Conservation (phyloP, 371 early-diverging fungal genomes). For the Mucor irregularis region DNA sequence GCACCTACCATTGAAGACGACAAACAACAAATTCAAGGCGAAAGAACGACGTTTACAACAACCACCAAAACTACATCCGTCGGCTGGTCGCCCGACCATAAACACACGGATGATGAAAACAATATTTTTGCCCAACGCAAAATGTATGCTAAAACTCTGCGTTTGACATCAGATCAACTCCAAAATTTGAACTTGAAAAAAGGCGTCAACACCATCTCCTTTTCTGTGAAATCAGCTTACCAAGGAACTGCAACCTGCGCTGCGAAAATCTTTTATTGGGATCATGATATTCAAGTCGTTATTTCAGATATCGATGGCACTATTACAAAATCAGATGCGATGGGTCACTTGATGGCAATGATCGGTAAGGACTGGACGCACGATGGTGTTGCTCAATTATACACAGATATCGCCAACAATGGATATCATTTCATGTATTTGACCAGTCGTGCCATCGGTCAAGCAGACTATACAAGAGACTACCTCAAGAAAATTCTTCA, state of each 20-base stretch:
- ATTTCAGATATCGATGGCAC: conserved; percentile 99
- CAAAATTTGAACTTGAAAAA: conserved; percentile 77
- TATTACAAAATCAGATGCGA: conserved; percentile 97
- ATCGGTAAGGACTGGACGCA: conserved; percentile 99
- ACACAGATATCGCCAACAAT: conserved; percentile 91
- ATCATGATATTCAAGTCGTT: conserved; percentile 84
- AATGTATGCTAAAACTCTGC: conserved; percentile 84
- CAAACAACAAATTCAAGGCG: background rate
- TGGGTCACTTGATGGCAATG: conserved; percentile 97
- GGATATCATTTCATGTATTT: conserved; percentile 97
- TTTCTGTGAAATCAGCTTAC: conserved; percentile 78
- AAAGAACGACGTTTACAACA: conserved; percentile 42
- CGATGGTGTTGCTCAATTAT: conserved; percentile 93
- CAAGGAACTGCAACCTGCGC: conserved; percentile 77
- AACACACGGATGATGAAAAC: conserved; percentile 18
- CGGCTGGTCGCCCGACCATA: conserved; percentile 38
- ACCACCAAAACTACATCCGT: conserved; percentile 47
- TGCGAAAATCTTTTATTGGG: conserved; percentile 90
- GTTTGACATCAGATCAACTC: conserved; percentile 92
- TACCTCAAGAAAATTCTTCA: conserved; percentile 93
- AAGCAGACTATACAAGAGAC: conserved; percentile 89
- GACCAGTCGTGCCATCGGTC: conserved; percentile 96
- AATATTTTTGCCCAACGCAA: conserved; percentile 24
- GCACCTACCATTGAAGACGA: background rate
- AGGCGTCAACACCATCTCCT: conserved; percentile 91